A percentile compares a stretch with the other conserved stretches of the same genome.
Conservation (phyloP, 768 basidiomycete genomes). For the Amanita polypyramis region DNA sequence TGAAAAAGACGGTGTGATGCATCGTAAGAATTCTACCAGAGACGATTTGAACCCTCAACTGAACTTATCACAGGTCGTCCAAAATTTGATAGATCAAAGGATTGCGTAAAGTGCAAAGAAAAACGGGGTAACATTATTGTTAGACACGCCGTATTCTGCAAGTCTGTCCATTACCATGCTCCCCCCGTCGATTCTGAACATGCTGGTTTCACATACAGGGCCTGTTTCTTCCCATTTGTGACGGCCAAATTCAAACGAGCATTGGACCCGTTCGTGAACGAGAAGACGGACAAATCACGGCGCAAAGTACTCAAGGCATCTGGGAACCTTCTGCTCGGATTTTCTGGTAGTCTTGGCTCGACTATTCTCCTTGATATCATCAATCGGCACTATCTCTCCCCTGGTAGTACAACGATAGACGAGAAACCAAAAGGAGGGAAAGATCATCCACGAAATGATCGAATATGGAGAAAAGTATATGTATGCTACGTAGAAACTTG, state of each 20-base stretch:
- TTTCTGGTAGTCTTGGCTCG: conserved; percentile 76
- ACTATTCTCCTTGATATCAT: conserved; percentile 64
- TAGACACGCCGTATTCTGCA: conserved; percentile 79
- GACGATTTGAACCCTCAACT: neutral
- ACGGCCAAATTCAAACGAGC: conserved; percentile 52
- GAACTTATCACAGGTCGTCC: conserved; percentile 35
- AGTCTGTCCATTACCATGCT: conserved; percentile 29
- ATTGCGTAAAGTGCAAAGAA: conserved; percentile 68
- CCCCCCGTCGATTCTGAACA: neutral
- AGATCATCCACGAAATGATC: conserved; percentile 52
- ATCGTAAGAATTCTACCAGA: neutral
- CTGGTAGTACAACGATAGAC: conserved; percentile 9
- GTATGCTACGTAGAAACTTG: conserved; percentile 68
- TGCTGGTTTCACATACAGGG: conserved; percentile 10
- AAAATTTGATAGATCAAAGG: conserved; percentile 57
- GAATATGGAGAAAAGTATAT: conserved; percentile 49
- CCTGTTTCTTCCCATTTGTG: conserved; percentile 56
- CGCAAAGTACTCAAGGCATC: conserved; percentile 53
- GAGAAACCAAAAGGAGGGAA: conserved; percentile 40
- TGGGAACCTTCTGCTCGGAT: conserved; percentile 58
- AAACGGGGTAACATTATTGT: conserved; percentile 59
- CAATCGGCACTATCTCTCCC: conserved; percentile 43
- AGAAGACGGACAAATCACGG: conserved; percentile 40
- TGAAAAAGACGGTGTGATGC: conserved; percentile 5
- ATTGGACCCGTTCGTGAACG: conserved; percentile 56